Base-by-base conservation (phyloP, 164 flowering plant species). In the Tinospora cordifolia region DNA sequence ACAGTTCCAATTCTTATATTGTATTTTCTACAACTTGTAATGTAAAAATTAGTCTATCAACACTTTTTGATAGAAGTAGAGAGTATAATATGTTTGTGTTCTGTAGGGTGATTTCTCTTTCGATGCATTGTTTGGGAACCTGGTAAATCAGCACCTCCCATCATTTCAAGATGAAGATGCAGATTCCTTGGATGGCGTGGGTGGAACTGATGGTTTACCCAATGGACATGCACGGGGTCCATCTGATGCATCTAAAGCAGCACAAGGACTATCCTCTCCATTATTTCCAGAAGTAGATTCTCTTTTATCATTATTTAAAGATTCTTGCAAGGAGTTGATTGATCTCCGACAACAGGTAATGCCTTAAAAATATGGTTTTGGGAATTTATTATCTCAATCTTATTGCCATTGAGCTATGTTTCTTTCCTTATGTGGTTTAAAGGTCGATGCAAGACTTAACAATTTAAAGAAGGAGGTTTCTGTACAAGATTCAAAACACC, bases 41-140 rank as follows among this genome's bases (percentile, higher is more conserved):
- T 22, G 25, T 26, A 26, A n/a, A 65, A 12, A 4, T 3, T 24
- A 69, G 51, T 7, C 12, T 8, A 22, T 21, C 19, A 21, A 39
- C 8, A 27, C 46, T 49, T 14, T 38, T 17, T 36, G 24, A 64
- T 14, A 41, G 24, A 41, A 14, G 34, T 10, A 4, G 24, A 54
- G 19, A 19, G 0, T 63, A 15, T 19, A 65, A 34, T 24, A n/a
- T 60, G 8, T 54, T 39, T 81, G 27, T 74, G n/a, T 17, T 66
- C 21, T 69, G 38, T 69, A 95, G 99, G 99, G 98, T 22, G 96
- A 89, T 63, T 95, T 95, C 76, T 95, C 99, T 15, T 95, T 95
- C 77, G 99, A 95, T 83, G 97, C 93, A 44, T 83, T 92, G 76
- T 94, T 94, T 77, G 99, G 98, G 38, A 90, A 89, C 74, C 74